Evolutionary conservation across 768 basidiomycete genomes (phyloP).

Genomic region (Tylopilus sp.): DNA sequence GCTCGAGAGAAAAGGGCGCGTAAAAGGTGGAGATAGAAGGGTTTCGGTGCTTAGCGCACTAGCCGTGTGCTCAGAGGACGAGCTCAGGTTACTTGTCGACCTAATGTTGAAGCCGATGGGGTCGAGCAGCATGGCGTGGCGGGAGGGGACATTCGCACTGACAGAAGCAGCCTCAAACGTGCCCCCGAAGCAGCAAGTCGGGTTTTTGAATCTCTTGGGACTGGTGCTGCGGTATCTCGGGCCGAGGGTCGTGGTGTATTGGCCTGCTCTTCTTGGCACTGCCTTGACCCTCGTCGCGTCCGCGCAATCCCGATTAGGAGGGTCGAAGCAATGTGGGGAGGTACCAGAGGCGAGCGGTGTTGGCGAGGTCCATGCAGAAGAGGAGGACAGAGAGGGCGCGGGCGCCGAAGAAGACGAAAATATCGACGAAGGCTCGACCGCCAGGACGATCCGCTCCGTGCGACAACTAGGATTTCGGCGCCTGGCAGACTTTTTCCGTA

Average conservation of each 20-base stretch:
- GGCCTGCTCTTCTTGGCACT: slow-evolving; percentile 72
- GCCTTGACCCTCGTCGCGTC: slow-evolving; percentile 62
- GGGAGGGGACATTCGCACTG: slow-evolving; percentile 30
- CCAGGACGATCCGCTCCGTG: slow-evolving; percentile 53
- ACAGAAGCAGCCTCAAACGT: slow-evolving; percentile 30
- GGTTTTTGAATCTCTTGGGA: slow-evolving; percentile 80
- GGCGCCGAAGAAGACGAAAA: slow-evolving; percentile 36
- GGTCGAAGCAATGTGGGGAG: slow-evolving; percentile 20
- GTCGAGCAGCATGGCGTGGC: slow-evolving; percentile 26
- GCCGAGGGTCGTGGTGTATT: slow-evolving; percentile 60
- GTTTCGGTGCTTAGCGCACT: slow-evolving; percentile 74
- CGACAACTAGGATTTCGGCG: slow-evolving; percentile 85
- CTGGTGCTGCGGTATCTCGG: slow-evolving; percentile 84
- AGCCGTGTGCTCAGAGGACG: slow-evolving; percentile 64
- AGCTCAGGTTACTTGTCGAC: slow-evolving; percentile 75
- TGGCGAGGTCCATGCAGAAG: slow-evolving; percentile 30
- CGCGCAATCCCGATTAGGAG: slow-evolving; percentile 58
- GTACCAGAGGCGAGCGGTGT: slow-evolving; percentile 17
- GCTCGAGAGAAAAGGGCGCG: slow-evolving; percentile 72
- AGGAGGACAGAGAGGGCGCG: slow-evolving; percentile 34
- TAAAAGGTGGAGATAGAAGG: slow-evolving; percentile 61
- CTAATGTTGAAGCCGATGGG: slow-evolving; percentile 81
- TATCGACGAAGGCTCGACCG: slow-evolving; percentile 28
- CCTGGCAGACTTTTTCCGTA: slow-evolving; percentile 83
- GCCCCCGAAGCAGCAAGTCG: slow-evolving; percentile 67